phyloP scores from a whole-genome alignment of 805 yeast species.

The Nakazawaea peltata region DNA sequence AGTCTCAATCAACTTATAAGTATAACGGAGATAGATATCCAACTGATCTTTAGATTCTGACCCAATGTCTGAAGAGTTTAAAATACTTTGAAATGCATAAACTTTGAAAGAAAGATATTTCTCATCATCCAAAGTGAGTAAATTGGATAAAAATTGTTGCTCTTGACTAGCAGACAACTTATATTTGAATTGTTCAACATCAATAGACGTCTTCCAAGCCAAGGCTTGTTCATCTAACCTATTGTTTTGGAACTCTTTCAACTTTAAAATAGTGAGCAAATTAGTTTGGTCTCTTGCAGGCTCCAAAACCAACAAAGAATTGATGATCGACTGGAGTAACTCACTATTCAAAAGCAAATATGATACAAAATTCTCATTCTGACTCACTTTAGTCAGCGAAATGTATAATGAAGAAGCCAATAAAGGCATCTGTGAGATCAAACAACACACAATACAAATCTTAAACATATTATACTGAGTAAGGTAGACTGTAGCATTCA shows the following conservation, averaged over 20 bases:
- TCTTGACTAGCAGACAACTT: conserved; percentile 2
- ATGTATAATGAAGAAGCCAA: conserved; percentile 8
- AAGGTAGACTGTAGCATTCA: not conserved
- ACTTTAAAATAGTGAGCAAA: conserved; percentile 3
- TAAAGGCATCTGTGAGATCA: conserved; percentile 3
- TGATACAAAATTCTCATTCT: conserved; percentile 2
- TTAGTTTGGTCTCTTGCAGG: conserved; percentile 6
- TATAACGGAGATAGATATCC: conserved; percentile 18
- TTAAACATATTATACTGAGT: conserved; percentile 6
- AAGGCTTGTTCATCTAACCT: not conserved
- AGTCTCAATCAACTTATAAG: conserved; percentile 20
- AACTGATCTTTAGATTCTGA: conserved; percentile 9
- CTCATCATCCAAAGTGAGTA: conserved; percentile 4
- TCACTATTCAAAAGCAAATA: conserved; percentile 7
- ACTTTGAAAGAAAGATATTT: conserved; percentile 1
- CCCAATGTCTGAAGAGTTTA: not conserved
- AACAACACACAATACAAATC: conserved; percentile 1
- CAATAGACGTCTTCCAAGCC: not conserved
- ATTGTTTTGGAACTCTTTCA: conserved; percentile 6
- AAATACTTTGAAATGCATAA: conserved; percentile 4
- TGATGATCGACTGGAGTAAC: conserved; percentile 5
- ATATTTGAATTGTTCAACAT: conserved; percentile 3
- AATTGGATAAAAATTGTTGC: conserved; percentile 1
- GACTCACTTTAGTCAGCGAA: not conserved
- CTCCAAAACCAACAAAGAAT: conserved; percentile 7